These are phyloP conservation scores for Talaromyces sp. DNA, from an alignment of 2,329 filamentous ascomycete species.

Conservation along the genomic window DNA sequence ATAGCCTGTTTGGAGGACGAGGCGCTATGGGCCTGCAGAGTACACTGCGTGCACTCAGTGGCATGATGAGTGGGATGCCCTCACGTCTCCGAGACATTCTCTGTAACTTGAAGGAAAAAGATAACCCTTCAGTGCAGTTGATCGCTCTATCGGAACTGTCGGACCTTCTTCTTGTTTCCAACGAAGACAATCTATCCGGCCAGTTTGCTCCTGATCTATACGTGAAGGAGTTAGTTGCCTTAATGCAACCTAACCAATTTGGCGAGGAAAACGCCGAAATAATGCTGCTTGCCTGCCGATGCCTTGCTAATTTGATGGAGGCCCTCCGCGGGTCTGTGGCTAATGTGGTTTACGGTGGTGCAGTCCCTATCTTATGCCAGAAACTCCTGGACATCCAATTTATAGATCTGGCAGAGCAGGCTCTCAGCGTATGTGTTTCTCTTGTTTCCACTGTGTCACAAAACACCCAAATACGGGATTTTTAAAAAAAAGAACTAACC, in stretches of 20 bases:
- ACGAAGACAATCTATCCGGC: constrained; percentile 92
- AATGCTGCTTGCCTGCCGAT: constrained; percentile 94
- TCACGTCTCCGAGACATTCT: constrained; percentile 77
- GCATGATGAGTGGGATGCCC: constrained; percentile 87
- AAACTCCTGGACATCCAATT: constrained; percentile 95
- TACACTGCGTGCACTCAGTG: constrained; percentile 82
- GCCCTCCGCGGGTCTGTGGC: constrained; percentile 88
- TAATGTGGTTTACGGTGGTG: constrained; percentile 96
- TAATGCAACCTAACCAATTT: constrained; percentile 87
- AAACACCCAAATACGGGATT: no score
- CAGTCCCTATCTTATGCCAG: constrained; percentile 90
- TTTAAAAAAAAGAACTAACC: no score
- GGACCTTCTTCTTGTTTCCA: constrained; percentile 89
- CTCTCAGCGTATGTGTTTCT: constrained; percentile 67
- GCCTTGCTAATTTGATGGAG: constrained; percentile 96
- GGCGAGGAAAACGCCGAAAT: constrained; percentile 93
- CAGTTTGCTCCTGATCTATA: constrained; percentile 94
- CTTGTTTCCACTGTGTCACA: no score
- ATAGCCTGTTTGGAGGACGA: constrained; percentile 66
- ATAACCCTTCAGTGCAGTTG: constrained; percentile 83
- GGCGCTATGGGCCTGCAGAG: constrained; percentile 70
- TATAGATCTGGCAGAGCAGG: constrained; percentile 96
- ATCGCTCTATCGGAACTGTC: constrained; percentile 92
- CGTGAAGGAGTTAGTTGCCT: constrained; percentile 85
- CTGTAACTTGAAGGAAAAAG: constrained; percentile 75